Evolutionary conservation across 208 protist genomes (phyloP).

Genomic region (Naegleria gruberi): DNA sequence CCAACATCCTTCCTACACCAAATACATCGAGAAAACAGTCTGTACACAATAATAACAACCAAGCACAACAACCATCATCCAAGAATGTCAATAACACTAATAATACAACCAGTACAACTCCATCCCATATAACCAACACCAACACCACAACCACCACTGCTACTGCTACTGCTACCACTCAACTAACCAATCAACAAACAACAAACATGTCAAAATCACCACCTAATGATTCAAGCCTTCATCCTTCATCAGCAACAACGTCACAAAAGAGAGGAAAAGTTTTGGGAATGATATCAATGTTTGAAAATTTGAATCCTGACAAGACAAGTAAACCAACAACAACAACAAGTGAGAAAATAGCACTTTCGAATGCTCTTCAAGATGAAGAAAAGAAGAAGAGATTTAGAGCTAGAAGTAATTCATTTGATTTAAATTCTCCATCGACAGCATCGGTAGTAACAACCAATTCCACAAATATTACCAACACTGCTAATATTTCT

Average conservation of each 20-base stretch:
- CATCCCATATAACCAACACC: no score
- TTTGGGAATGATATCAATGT: neutral
- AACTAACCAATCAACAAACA: no score
- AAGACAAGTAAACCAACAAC: neutral
- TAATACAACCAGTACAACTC: no score
- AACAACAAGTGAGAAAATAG: neutral
- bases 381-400: neutral
- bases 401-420: conserved; percentile 5
- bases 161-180: neutral
- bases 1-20: neutral
- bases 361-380: neutral
- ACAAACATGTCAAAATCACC: neutral
- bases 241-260: no score
- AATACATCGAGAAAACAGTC: neutral
- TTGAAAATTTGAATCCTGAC: neutral
- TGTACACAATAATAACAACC: neutral
- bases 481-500: neutral
- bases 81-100: neutral
- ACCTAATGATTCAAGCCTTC: neutral
- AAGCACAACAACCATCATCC: neutral
- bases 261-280: no score
- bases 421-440: neutral
- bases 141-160: neutral
- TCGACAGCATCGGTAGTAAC: no score
- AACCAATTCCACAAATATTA: neutral